Evolutionary conservation across 192 early-diverging fungal genomes (phyloP), one percentile per base, ranked within the genome.

Genomic region (Linnemannia schmuckeri): DNA sequence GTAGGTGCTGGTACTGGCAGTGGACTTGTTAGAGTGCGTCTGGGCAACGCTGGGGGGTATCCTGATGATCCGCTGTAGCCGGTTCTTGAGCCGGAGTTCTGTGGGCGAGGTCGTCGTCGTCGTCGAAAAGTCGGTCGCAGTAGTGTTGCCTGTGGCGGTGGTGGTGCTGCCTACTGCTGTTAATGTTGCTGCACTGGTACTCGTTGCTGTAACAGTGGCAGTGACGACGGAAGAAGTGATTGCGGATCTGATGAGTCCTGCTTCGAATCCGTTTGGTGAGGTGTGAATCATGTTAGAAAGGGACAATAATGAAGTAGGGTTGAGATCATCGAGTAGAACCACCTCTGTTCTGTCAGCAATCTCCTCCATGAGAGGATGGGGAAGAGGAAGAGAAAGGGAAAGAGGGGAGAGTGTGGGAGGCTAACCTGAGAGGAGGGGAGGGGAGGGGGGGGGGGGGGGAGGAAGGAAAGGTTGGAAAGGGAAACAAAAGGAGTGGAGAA

Each of bases 261-360:
- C 68, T 57, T 82, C 80, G 66, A 82, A 82, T 70, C 47, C 74
- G 18, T 42, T 27, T 49, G 74, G 74, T 3, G 71, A 57, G 33
- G 73, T 44, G 24, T 44, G 75, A 74, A 74, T 74, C 18, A 44
- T 47, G 47, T 18, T 33, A 74, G 30, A 75, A n/a, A 74, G 35
- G 33, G 72, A 27, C 46, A 46, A 69, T 33, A 46, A 69, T 22
- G 61, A 9, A 52, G 76, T 63, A 74, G 83, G 70, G 42, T 70
- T 75, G 72, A 84, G 82, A 84, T 49, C 55, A 72, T 83, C 76
- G 22, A 83, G 69, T 37, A 84, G 68, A 75, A 80, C 74, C 70
- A 86, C 69, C 54, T 77, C 75, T 68, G 68, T 74, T 76, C 72
- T 71, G 78, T 81, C 78, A 52, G 37, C 83, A 75, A 73, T 79